These are phyloP conservation scores for Gossypium rotundifolium DNA, from an alignment of 345 rosid species.

Conservation along the genomic window DNA sequence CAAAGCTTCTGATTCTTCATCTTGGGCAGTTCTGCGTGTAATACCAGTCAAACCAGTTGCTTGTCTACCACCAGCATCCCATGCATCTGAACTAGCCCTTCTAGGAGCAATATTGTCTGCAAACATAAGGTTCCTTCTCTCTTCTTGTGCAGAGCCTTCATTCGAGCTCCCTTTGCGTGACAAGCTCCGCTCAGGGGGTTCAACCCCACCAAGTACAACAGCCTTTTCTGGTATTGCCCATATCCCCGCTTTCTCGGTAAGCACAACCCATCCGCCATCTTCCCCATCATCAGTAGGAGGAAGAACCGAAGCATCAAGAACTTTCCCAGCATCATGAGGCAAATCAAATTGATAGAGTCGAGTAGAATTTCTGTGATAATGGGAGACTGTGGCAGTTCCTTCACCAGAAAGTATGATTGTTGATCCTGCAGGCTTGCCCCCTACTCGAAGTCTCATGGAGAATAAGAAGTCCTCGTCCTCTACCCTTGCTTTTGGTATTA, in stretches of 20 bases:
- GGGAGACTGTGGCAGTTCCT: constrained; percentile 87
- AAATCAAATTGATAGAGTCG: constrained; percentile 88
- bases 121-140: constrained; percentile 45
- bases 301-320: constrained; percentile 87
- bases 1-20: constrained; percentile 90
- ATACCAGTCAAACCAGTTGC: constrained; percentile 38
- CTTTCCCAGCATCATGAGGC: constrained; percentile 95
- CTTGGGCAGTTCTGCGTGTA: constrained; percentile 59
- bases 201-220: constrained; percentile 80
- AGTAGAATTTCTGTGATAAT: constrained; percentile 57
- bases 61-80: constrained; percentile 58
- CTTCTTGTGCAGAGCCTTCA: constrained; percentile 62
- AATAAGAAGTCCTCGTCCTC: constrained; percentile 84
- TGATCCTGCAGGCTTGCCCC: constrained; percentile 89
- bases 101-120: constrained; percentile 48
- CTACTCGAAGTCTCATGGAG: constrained; percentile 83
- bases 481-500: constrained; percentile 95
- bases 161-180: constrained; percentile 88
- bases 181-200: constrained; percentile 88
- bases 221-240: constrained; percentile 98
- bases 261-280: constrained; percentile 86
- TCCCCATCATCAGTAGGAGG: constrained; percentile 63
- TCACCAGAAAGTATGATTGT: constrained; percentile 82
- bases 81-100: constrained; percentile 56
- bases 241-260: constrained; percentile 91